Percentiles rank a stretch among this genome's conserved stretches.
Evolutionary conservation across 805 yeast species (phyloP).

Genomic region (Metschnikowia borealis): DNA sequence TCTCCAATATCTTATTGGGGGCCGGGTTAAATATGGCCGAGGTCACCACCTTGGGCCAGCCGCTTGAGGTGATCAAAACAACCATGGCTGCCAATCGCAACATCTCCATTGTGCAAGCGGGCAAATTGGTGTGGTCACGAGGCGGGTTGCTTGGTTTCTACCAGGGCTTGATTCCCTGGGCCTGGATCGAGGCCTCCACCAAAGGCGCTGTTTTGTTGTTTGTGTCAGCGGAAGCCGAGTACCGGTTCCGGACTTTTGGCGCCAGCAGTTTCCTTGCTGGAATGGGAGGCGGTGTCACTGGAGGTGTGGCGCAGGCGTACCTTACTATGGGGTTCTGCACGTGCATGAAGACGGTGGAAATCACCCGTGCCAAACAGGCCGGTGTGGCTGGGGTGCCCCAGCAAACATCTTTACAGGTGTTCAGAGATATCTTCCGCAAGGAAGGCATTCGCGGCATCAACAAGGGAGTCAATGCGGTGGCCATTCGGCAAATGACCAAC

Average conservation of each 20-base stretch:
- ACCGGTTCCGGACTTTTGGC: slow-evolving; percentile 61
- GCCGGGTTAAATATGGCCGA: slow-evolving; percentile 83
- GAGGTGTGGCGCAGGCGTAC: slow-evolving; percentile 96
- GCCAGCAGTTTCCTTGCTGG: slow-evolving; percentile 72
- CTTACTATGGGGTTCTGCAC: slow-evolving; percentile 97
- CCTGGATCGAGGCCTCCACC: slow-evolving; percentile 99
- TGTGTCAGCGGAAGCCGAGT: slow-evolving; percentile 90
- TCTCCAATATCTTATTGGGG: slow-evolving; percentile 87
- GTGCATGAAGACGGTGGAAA: slow-evolving; percentile 98
- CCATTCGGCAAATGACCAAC: slow-evolving; percentile 97
- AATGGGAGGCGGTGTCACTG: slow-evolving; percentile 91
- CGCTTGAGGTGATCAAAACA: slow-evolving; percentile 91
- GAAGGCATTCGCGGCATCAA: slow-evolving; percentile 95
- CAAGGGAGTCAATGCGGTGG: slow-evolving; percentile 97
- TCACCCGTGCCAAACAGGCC: slow-evolving; percentile 81
- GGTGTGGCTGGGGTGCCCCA: slow-evolving; percentile 56
- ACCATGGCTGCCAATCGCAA: slow-evolving; percentile 97
- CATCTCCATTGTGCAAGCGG: slow-evolving; percentile 62
- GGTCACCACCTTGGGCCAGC: slow-evolving; percentile 94
- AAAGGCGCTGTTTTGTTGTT: slow-evolving; percentile 95
- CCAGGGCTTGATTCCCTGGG: slow-evolving; percentile 99
- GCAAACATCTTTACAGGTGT: slow-evolving; percentile 78
- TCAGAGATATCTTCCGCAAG: slow-evolving; percentile 72
- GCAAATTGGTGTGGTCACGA: slow-evolving; percentile 79
- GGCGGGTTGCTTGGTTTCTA: slow-evolving; percentile 92